Evolutionary conservation across 768 basidiomycete species (phyloP), one percentile per base, ranked within the genome.

Genomic region (Podaxis mareebaensis): DNA sequence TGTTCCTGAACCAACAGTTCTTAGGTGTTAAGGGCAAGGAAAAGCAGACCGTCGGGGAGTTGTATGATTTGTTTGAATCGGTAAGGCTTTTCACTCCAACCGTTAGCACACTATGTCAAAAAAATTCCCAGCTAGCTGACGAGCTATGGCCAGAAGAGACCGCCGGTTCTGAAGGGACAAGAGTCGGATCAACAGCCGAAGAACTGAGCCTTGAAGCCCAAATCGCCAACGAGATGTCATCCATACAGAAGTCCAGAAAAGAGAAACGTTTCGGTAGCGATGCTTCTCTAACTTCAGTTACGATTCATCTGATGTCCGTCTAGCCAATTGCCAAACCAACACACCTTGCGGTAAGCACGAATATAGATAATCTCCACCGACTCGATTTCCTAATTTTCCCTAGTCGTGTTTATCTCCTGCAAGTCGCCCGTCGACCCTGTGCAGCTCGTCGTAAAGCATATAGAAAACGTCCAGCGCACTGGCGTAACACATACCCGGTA

Each of bases 321-420:
- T 65, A 95, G 92, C 76, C 4, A 94, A 87, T 69, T 92, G 89
- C 66, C 85, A 86, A 69, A 93, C 91, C 3, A 88, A 91, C 69
- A 93, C 92, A 0, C 83, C 86, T 48, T 95, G 92, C 61, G 86
- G 92, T 93, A 72, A 40, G 82, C 65, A 26, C 48, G 36, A 17
- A 38, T 54, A 57, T 24, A 54, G 52, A 12, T 33, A 0, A 38
- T 58, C 44, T 59, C 54, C 54, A 33, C 48, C 52, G 39, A 60
- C 7, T 26, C 60, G 61, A 26, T 61, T 39, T 49, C 54, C 58
- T 39, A 53, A 20, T 8, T 48, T 40, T 68, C 36, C 46, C 66
- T 61, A 94, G 92, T 93, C 13, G 76, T 92, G 28, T 93, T 92
- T 72, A 89, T 95, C 51, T 88, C 91, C 10, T 93, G 90, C 73